phyloP scores from a whole-genome alignment of 2,329 filamentous ascomycete species.

The Aspergillaceae sp. region DNA sequence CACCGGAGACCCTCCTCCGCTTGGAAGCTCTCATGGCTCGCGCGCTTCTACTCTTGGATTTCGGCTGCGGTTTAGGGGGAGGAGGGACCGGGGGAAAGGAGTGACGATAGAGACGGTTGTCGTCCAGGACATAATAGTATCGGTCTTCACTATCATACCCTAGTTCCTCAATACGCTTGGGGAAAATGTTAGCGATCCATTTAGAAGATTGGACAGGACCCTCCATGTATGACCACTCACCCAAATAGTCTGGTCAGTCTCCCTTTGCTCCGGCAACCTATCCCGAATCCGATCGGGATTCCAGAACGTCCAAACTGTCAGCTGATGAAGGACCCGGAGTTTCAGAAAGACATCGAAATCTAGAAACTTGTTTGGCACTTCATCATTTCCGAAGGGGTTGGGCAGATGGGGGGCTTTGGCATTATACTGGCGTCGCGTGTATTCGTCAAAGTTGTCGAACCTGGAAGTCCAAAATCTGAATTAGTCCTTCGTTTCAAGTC shows the following conservation, averaged over 20 bases:
- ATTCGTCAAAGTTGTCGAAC: constrained; percentile 83
- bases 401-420: constrained; percentile 62
- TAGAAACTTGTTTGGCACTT: constrained; percentile 63
- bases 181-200: neutral
- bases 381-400: constrained; percentile 79
- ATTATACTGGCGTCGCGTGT: constrained; percentile 78
- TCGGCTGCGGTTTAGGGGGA: constrained; percentile 47
- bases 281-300: constrained; percentile 81
- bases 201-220: neutral
- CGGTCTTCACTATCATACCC: constrained; percentile 86
- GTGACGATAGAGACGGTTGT: constrained; percentile 83
- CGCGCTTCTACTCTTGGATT: constrained; percentile 57
- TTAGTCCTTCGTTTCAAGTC: constrained; percentile 9
- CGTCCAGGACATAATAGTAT: constrained; percentile 82
- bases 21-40: constrained; percentile 62
- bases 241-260: constrained; percentile 74
- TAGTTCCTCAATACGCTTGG: constrained; percentile 37
- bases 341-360: constrained; percentile 78
- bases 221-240: constrained; percentile 42
- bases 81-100: constrained; percentile 63
- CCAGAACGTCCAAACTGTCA: constrained; percentile 81
- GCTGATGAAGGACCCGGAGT: constrained; percentile 69
- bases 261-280: constrained; percentile 72
- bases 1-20: constrained; percentile 49
- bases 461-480: constrained; percentile 39